Conservation (phyloP, 2,329 filamentous ascomycete genomes). For the Anisogramma anomala region DNA sequence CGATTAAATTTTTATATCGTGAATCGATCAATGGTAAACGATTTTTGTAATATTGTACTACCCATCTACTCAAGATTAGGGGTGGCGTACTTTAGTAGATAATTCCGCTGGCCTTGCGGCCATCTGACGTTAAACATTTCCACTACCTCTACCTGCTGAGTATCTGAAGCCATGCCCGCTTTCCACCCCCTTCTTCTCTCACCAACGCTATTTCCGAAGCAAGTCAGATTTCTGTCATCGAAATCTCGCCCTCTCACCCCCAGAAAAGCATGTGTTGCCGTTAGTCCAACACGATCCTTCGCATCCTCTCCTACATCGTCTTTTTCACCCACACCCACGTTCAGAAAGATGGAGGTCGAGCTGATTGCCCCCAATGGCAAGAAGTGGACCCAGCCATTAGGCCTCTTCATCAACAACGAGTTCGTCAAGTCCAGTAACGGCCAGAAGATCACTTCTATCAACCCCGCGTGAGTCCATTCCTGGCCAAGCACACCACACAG, state of each 20-base stretch:
- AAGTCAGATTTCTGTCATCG: not conserved
- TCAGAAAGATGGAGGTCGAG: slow-evolving; percentile 33
- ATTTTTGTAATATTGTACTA: too few relatives aligned
- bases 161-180: not conserved
- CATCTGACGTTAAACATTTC: too few relatives aligned
- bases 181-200: not conserved
- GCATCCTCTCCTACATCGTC: not conserved
- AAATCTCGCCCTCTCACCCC: not conserved
- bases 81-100: too few relatives aligned
- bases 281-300: not conserved
- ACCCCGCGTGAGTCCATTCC: slow-evolving; percentile 46
- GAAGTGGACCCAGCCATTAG: slow-evolving; percentile 59
- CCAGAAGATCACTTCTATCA: slow-evolving; percentile 54
- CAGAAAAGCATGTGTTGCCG: too few relatives aligned
- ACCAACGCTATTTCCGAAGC: not conserved
- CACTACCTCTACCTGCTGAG: not conserved
- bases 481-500: not conserved
- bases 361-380: slow-evolving; percentile 66
- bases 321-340: slow-evolving; percentile 1
- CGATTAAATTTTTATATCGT: too few relatives aligned
- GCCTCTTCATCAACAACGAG: slow-evolving; percentile 78
- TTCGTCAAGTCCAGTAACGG: slow-evolving; percentile 57
- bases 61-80: too few relatives aligned
- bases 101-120: too few relatives aligned
- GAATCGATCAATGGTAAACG: too few relatives aligned